Percentiles rank a stretch among this genome's conserved stretches.
Conservation (phyloP, 2,329 filamentous ascomycete genomes). For the Alternaria solani region DNA sequence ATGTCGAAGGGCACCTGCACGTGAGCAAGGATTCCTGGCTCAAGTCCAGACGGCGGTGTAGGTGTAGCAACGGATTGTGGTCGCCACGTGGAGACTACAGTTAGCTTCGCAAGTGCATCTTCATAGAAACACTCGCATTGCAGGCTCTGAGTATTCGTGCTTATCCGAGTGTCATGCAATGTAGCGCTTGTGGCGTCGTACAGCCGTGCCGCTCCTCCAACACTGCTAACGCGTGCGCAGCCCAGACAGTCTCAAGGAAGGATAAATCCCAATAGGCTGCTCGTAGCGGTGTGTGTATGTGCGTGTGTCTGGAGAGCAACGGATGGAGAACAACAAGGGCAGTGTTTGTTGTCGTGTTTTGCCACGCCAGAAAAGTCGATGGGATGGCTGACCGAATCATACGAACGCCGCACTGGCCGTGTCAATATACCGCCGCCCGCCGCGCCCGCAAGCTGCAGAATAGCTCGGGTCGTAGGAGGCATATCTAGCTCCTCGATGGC, state of each 20-base stretch:
- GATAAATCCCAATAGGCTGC: not conserved
- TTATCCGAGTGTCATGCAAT: not conserved
- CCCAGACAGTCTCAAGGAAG: not conserved
- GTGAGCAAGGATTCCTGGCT: not conserved
- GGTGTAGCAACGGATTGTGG: not conserved
- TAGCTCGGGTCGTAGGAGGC: slow-evolving; percentile 7
- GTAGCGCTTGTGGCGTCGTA: not conserved
- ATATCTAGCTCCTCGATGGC: not conserved
- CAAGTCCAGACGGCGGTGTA: not conserved
- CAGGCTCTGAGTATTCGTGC: not conserved
- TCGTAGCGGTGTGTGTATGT: not conserved
- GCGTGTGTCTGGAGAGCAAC: not conserved
- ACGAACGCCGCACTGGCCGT: slow-evolving; percentile 10
- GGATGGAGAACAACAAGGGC: not conserved
- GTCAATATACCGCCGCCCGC: slow-evolving; percentile 11
- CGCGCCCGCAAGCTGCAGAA: slow-evolving; percentile 8
- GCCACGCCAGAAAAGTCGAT: slow-evolving; percentile 14
- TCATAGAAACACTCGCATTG: not conserved
- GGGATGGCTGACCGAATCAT: slow-evolving; percentile 16
- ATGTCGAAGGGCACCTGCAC: not conserved
- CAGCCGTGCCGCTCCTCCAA: slow-evolving; percentile 1
- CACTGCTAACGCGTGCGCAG: not conserved
- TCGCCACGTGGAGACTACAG: not conserved
- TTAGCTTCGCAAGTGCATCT: not conserved
- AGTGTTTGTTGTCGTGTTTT: slow-evolving; percentile 12